phyloP scores from a whole-genome alignment of 305 asterid species.

The Withania somnifera region DNA sequence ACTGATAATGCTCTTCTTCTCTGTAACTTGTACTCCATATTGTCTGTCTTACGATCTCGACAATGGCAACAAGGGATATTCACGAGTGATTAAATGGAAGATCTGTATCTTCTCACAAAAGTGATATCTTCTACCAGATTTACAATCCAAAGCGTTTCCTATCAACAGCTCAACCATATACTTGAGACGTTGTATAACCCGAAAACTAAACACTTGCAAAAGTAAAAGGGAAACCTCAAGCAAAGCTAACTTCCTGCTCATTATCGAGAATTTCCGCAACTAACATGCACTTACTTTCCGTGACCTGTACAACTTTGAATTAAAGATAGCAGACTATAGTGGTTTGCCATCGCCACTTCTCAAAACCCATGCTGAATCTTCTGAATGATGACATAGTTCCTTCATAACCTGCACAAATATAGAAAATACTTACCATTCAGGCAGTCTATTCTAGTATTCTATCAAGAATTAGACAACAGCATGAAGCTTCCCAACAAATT shows the following conservation, averaged over 20 bases:
- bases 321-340: background rate
- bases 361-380: conserved; percentile 58
- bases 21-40: no score
- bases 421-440: background rate
- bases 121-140: background rate
- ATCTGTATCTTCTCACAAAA: background rate
- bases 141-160: background rate
- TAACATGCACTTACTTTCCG: background rate
- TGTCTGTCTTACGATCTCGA: no score
- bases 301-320: conserved; percentile 1
- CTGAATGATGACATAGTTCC: conserved; percentile 53
- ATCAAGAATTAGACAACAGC: background rate
- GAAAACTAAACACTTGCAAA: background rate
- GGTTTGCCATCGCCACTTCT: conserved; percentile 44
- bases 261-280: background rate
- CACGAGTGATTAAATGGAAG: background rate
- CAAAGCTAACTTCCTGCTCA: background rate
- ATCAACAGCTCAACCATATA: background rate
- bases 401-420: conserved; percentile 44
- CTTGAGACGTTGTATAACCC: background rate
- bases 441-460: background rate
- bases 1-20: background rate
- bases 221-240: background rate
- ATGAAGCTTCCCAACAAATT: background rate
- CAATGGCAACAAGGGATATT: no score